Conservation (phyloP, 805 yeast species). For the Ogataea chonburiensis region DNA sequence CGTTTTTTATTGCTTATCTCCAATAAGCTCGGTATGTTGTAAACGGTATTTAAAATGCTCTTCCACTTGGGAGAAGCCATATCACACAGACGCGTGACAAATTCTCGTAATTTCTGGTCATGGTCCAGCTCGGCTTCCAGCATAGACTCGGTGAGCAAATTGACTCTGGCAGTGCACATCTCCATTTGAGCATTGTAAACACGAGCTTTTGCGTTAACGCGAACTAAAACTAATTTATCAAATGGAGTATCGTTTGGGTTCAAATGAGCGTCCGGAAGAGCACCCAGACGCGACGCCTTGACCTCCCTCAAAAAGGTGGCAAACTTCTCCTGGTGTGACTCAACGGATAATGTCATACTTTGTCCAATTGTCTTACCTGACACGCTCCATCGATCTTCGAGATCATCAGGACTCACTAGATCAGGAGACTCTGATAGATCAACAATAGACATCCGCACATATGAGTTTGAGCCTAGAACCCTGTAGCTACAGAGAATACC, state of each 20-base stretch:
- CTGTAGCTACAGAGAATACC: constrained; percentile 7
- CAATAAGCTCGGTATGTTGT: background rate
- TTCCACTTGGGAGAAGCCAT: constrained; percentile 16
- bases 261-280: constrained; percentile 10
- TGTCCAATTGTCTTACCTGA: constrained; percentile 4
- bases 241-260: constrained; percentile 21
- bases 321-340: constrained; percentile 13
- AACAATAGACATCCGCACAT: constrained; percentile 17
- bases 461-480: background rate
- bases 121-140: constrained; percentile 11
- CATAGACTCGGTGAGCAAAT: constrained; percentile 10
- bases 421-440: constrained; percentile 24
- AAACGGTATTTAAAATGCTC: background rate
- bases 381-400: constrained; percentile 12
- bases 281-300: background rate
- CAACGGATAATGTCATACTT: constrained; percentile 16
- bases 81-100: constrained; percentile 18
- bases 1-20: background rate
- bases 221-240: constrained; percentile 19
- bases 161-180: constrained; percentile 16
- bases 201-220: constrained; percentile 19
- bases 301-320: constrained; percentile 1
- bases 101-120: constrained; percentile 15
- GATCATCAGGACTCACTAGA: constrained; percentile 1
- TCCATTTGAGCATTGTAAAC: constrained; percentile 22